Evolutionary conservation across 108 stramenopile genomes (phyloP).

Genomic region (Cylindrotheca closterium): DNA sequence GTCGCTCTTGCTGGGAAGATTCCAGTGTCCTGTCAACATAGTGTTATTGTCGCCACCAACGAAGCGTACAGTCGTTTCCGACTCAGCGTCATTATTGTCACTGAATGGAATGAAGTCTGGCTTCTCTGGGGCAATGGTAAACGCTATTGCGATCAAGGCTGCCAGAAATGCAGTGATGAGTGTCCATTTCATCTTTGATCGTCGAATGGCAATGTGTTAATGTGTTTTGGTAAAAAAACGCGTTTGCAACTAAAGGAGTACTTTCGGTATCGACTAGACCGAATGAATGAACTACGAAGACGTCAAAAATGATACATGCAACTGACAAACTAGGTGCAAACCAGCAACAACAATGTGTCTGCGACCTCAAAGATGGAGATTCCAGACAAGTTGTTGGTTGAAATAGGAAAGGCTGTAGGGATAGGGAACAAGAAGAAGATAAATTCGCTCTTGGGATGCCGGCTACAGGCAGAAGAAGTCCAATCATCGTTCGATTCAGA

Average conservation of each 20-base stretch:
- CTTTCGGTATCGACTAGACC: no score
- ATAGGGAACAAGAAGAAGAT: conserved; percentile 1
- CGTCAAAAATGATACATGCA: no score
- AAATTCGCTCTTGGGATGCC: conserved; percentile 6
- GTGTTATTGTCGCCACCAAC: neutral
- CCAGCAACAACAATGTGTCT: neutral
- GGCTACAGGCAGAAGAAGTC: neutral
- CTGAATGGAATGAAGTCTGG: neutral
- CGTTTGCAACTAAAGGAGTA: no score
- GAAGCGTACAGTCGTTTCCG: neutral
- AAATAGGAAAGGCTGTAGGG: neutral
- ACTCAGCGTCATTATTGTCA: no score
- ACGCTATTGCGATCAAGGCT: neutral
- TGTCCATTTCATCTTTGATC: no score
- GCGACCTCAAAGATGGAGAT: neutral
- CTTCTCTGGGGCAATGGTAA: neutral
- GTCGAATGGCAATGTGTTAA: no score
- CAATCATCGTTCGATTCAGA: neutral
- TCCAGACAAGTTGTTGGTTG: neutral
- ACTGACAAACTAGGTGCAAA: no score
- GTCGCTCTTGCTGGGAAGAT: neutral
- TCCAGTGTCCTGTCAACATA: neutral
- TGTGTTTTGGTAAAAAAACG: no score
- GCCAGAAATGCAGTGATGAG: no score
- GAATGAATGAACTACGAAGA: no score